Percentiles rank a stretch among this genome's conserved stretches.
Evolutionary conservation across 2,329 filamentous ascomycete genomes (phyloP).

Genomic region (Colletotrichum melonis): DNA sequence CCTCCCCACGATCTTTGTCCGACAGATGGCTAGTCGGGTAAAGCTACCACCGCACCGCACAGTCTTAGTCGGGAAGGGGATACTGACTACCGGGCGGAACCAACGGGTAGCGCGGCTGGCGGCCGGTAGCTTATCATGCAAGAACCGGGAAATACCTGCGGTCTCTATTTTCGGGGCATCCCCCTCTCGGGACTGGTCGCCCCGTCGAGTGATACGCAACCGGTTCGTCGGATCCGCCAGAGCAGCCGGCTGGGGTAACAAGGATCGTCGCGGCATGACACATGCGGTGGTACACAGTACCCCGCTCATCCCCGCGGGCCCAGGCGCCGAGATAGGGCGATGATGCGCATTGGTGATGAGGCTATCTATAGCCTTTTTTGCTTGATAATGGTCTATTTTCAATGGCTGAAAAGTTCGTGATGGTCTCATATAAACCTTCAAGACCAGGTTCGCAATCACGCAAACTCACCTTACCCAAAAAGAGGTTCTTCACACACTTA

Average conservation of each 20-base stretch:
- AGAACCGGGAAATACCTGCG: background rate
- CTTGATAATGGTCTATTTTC: background rate
- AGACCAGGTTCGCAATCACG: background rate
- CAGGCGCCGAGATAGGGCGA: constrained; percentile 10
- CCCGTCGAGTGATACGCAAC: constrained; percentile 2
- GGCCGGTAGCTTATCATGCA: constrained; percentile 9
- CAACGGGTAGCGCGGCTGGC: background rate
- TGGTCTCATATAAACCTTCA: background rate
- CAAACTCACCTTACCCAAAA: background rate
- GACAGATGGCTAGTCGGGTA: background rate
- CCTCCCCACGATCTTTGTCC: too few relatives aligned
- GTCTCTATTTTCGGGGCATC: background rate
- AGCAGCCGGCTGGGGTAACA: constrained; percentile 12
- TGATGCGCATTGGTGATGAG: background rate
- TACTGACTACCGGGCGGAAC: background rate
- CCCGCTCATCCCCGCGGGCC: constrained; percentile 8
- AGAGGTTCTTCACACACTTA: too few relatives aligned
- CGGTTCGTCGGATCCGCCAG: constrained; percentile 1
- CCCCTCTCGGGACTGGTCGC: background rate
- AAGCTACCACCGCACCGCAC: background rate
- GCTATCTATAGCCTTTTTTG: background rate
- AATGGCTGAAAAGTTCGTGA: background rate
- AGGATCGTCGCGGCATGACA: background rate
- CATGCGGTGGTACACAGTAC: background rate
- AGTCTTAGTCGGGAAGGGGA: background rate